Evolutionary conservation across 73 alveolate species (phyloP).

Genomic region (Paramecium pentaurelia): DNA sequence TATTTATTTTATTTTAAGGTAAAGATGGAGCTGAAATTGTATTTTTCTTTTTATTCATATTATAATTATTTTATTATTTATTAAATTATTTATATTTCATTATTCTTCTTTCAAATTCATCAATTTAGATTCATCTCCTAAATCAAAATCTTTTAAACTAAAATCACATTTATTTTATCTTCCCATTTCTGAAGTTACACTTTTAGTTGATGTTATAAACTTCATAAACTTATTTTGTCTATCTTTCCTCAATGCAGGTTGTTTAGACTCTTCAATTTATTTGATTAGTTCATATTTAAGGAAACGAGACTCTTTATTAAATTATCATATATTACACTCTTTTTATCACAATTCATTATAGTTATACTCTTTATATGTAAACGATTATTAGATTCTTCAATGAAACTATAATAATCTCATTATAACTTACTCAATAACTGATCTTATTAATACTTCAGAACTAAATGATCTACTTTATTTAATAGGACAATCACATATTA

Average conservation of each 20-base stretch:
- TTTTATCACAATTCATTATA: slow-evolving; percentile 21
- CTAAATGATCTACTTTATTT: not conserved
- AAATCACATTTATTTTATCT: not conserved
- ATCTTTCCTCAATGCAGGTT: slow-evolving; percentile 3
- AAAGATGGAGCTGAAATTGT: not conserved
- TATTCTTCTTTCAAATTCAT: not conserved
- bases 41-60: not conserved
- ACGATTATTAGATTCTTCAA: not conserved
- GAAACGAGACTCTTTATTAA: slow-evolving; percentile 44
- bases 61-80: not conserved
- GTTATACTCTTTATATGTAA: not conserved
- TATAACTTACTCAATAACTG: slow-evolving; percentile 20
- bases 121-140: slow-evolving; percentile 43
- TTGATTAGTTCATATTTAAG: slow-evolving; percentile 34
- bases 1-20: not conserved
- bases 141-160: slow-evolving; percentile 19
- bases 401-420: not conserved
- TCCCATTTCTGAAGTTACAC: slow-evolving; percentile 37
- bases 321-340: not conserved
- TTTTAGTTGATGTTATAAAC: slow-evolving; percentile 34
- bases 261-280: slow-evolving; percentile 10
- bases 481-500: slow-evolving; percentile 15
- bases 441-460: slow-evolving; percentile 29
- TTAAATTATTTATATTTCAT: not conserved
- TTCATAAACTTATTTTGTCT: slow-evolving; percentile 37